These are phyloP conservation scores for Alternaria metachromatica DNA, from an alignment of 2,329 filamentous ascomycete genomes.

Conservation along the genomic window DNA sequence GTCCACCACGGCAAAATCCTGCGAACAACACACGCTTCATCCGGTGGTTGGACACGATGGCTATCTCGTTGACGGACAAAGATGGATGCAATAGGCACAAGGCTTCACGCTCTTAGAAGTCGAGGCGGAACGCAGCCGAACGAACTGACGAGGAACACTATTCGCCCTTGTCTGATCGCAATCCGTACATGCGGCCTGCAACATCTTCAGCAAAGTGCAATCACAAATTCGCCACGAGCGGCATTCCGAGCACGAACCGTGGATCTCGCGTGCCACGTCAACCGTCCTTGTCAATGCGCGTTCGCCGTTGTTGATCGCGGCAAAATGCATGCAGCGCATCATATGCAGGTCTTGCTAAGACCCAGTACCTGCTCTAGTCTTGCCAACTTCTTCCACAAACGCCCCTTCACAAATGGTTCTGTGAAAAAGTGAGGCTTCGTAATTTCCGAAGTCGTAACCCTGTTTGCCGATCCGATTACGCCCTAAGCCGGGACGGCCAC, in stretches of 20 bases:
- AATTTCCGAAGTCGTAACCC: background rate
- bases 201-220: background rate
- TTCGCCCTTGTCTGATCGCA: background rate
- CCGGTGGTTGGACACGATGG: background rate
- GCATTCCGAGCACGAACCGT: background rate
- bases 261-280: conserved; percentile 1
- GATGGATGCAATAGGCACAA: background rate
- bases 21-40: background rate
- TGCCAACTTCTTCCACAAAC: background rate
- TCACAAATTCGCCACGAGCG: background rate
- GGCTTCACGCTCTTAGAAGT: background rate
- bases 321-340: background rate
- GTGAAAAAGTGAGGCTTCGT: background rate
- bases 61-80: background rate
- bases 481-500: background rate
- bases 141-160: background rate
- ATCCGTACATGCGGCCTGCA: background rate
- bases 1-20: background rate
- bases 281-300: background rate
- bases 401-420: background rate
- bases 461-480: conserved; percentile 2
- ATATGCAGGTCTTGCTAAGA: background rate
- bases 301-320: background rate
- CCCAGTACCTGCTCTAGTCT: background rate
- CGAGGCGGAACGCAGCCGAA: background rate